A percentile compares a stretch with the other conserved stretches of the same genome.
These are phyloP conservation scores for Phaeophleospora eucalypticola DNA, from an alignment of 2,329 filamentous ascomycete species.

Conservation along the genomic window DNA sequence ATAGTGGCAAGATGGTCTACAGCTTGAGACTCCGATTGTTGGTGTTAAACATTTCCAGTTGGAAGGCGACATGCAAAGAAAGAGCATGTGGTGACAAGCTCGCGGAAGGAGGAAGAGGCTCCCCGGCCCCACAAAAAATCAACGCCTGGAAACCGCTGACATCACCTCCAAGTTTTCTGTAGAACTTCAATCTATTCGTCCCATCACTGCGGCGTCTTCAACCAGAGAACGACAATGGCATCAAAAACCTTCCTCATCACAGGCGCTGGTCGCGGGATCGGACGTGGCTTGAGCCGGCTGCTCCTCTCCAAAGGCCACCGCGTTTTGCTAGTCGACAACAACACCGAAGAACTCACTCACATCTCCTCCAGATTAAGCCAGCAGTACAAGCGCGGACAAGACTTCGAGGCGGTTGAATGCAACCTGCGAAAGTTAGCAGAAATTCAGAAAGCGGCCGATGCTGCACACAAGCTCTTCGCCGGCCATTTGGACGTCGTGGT, in stretches of 20 bases:
- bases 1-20: too few species aligned
- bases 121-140: too few species aligned
- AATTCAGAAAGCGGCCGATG: constrained; percentile 29
- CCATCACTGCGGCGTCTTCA: too few species aligned
- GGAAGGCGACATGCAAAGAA: too few species aligned
- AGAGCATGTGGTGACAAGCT: too few species aligned
- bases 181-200: too few species aligned
- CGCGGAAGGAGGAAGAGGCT: too few species aligned
- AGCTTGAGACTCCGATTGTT: too few species aligned
- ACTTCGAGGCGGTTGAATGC: constrained; percentile 23
- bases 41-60: too few species aligned
- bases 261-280: constrained; percentile 37
- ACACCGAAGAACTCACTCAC: constrained; percentile 38
- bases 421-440: constrained; percentile 28
- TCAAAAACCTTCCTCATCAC: constrained; percentile 42
- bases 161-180: too few species aligned
- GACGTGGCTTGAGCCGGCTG: constrained; percentile 35
- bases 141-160: too few species aligned
- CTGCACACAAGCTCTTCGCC: constrained; percentile 34
- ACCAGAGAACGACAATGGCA: constrained; percentile 3
- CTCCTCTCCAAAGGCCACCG: constrained; percentile 39
- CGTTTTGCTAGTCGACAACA: constrained; percentile 40
- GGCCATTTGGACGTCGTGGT: constrained; percentile 40
- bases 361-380: constrained; percentile 28
- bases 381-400: constrained; percentile 11